These are phyloP conservation scores for Penicillium olsonii DNA, from an alignment of 2,329 filamentous ascomycete genomes.

Conservation along the genomic window DNA sequence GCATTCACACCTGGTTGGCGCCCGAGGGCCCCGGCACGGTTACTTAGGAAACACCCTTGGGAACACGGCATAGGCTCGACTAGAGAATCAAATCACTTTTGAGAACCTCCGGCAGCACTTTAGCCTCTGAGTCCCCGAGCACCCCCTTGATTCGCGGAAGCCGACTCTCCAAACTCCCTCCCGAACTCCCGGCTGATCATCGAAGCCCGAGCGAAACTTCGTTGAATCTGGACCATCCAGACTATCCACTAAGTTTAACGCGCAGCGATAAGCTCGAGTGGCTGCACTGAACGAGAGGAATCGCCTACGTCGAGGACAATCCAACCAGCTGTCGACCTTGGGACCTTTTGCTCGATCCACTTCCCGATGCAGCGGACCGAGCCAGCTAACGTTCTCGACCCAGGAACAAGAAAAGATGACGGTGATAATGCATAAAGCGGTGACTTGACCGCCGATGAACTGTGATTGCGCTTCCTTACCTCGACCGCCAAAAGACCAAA, in stretches of 20 bases:
- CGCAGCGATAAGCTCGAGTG: conserved; percentile 15
- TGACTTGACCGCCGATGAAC: conserved; percentile 23
- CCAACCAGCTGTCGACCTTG: conserved; percentile 1
- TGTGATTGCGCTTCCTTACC: conserved; percentile 9
- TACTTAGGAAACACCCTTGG: conserved; percentile 31
- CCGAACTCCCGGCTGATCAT: conserved; percentile 21
- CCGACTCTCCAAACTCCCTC: conserved; percentile 7
- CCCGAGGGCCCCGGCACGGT: conserved; percentile 27
- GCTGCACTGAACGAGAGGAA: conserved; percentile 8
- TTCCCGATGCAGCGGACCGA: conserved; percentile 43
- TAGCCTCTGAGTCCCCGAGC: conserved; percentile 3
- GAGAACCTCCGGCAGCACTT: background rate
- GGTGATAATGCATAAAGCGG: conserved; percentile 17
- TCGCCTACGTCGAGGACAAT: background rate
- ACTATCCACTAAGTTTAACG: conserved; percentile 7
- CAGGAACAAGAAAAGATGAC: conserved; percentile 17
- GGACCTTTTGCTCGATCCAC: conserved; percentile 30
- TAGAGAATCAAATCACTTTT: background rate
- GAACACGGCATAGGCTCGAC: conserved; percentile 4
- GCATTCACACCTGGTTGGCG: background rate
- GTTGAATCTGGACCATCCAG: conserved; percentile 6
- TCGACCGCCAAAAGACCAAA: background rate
- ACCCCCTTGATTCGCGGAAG: conserved; percentile 14
- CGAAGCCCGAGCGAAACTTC: conserved; percentile 16
- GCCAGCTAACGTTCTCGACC: conserved; percentile 35